Percentiles rank a stretch among this genome's conserved stretches.
Evolutionary conservation across 2,329 filamentous ascomycete genomes (phyloP).

Genomic region (Fusarium foetens): DNA sequence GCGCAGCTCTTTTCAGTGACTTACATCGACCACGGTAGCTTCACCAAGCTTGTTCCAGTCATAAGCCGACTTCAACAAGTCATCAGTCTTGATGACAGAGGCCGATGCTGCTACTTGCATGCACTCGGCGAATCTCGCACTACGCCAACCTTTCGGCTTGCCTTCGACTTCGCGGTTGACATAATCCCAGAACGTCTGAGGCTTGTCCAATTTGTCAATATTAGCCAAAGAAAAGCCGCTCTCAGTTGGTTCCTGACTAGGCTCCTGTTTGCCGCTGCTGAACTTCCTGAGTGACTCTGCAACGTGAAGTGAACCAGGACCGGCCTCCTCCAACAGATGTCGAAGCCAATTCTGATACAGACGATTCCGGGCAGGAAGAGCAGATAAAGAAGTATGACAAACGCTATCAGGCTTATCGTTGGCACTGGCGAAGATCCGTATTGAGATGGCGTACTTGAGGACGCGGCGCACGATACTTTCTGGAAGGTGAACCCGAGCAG

Average conservation of each 20-base stretch:
- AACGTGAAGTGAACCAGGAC: conserved; percentile 46
- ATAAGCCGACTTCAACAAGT: conserved; percentile 18
- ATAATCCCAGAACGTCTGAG: conserved; percentile 23
- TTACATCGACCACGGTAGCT: conserved; percentile 44
- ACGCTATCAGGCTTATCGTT: conserved; percentile 25
- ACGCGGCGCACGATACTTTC: conserved; percentile 51
- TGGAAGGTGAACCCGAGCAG: conserved; percentile 50
- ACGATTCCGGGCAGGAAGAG: conserved; percentile 44
- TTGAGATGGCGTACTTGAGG: conserved; percentile 50
- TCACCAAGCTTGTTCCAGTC: conserved; percentile 42
- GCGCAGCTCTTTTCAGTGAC: neutral
- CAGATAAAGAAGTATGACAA: conserved; percentile 51
- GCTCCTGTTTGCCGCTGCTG: conserved; percentile 43
- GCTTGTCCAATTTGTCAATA: conserved; percentile 13
- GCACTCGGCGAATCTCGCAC: conserved; percentile 24
- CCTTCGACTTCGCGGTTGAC: conserved; percentile 22
- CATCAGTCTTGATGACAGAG: conserved; percentile 7
- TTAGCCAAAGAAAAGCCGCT: conserved; percentile 48
- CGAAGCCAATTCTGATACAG: conserved; percentile 43
- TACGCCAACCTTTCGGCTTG: conserved; percentile 26
- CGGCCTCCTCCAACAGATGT: conserved; percentile 49
- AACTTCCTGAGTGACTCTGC: conserved; percentile 47
- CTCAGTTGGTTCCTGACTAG: conserved; percentile 47
- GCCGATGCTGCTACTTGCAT: conserved; percentile 17
- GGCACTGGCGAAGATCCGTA: conserved; percentile 49